These are phyloP conservation scores for Lepidium didymum DNA, from an alignment of 345 rosid genomes.

Conservation along the genomic window DNA sequence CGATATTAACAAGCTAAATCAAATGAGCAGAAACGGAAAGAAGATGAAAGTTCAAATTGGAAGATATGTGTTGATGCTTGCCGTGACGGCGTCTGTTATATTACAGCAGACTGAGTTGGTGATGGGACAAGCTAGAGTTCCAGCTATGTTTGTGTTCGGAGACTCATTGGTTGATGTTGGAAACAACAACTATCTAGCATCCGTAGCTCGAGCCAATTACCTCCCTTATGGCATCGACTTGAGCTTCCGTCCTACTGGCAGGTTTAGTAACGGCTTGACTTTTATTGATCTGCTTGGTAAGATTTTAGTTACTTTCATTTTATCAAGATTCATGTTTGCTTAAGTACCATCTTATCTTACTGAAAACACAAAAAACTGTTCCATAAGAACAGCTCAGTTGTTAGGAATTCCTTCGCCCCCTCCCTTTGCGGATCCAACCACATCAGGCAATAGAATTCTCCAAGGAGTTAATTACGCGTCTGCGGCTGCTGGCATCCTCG, in stretches of 20 bases:
- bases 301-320: background rate
- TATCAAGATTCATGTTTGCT: background rate
- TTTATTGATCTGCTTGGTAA: slow-evolving; percentile 63
- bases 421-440: slow-evolving; percentile 56
- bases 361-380: slow-evolving; percentile 1
- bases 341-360: background rate
- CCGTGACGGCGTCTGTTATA: slow-evolving; percentile 6
- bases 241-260: slow-evolving; percentile 58
- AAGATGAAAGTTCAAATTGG: background rate
- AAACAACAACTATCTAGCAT: slow-evolving; percentile 62
- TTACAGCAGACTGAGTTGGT: slow-evolving; percentile 21
- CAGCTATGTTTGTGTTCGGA: slow-evolving; percentile 82
- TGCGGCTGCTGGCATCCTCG: slow-evolving; percentile 90
- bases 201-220: slow-evolving; percentile 64
- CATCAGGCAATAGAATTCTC: slow-evolving; percentile 47
- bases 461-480: slow-evolving; percentile 83
- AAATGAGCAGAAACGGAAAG: background rate
- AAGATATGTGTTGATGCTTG: slow-evolving; percentile 8
- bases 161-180: slow-evolving; percentile 82
- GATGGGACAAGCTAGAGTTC: slow-evolving; percentile 35
- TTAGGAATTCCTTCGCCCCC: slow-evolving; percentile 58
- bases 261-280: slow-evolving; percentile 74
- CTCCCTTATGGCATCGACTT: slow-evolving; percentile 81
- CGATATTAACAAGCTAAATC: background rate
- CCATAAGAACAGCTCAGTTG: slow-evolving; percentile 41